Percentiles rank a stretch among this genome's conserved stretches.
Evolutionary conservation across 2,329 filamentous ascomycete genomes (phyloP).

Genomic region (Verticillium zaregamsianum): DNA sequence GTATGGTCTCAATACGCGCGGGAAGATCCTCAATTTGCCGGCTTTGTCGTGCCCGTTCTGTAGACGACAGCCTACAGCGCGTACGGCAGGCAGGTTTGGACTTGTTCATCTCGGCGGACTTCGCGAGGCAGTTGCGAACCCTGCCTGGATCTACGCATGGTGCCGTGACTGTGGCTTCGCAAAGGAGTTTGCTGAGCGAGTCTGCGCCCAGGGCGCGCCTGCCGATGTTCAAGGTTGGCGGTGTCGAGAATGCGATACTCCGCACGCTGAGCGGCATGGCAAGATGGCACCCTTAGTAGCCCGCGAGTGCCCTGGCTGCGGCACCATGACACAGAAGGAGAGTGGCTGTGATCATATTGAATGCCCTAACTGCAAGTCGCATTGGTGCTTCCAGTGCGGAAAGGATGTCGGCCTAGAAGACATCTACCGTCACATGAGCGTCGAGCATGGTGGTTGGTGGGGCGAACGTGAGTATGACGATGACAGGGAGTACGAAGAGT

Average conservation of each 20-base stretch:
- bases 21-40: constrained; percentile 40
- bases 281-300: constrained; percentile 8
- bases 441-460: constrained; percentile 23
- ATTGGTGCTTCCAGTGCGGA: constrained; percentile 39
- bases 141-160: constrained; percentile 43
- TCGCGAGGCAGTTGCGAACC: constrained; percentile 30
- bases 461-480: background rate
- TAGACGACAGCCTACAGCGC: constrained; percentile 34
- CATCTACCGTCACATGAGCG: constrained; percentile 34
- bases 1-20: constrained; percentile 41
- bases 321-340: constrained; percentile 28
- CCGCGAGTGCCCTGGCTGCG: constrained; percentile 31
- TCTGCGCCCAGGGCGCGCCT: constrained; percentile 36
- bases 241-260: constrained; percentile 33
- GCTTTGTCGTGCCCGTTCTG: constrained; percentile 48
- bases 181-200: constrained; percentile 34
- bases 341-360: constrained; percentile 35
- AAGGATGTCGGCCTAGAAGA: constrained; percentile 12
- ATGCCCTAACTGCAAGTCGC: constrained; percentile 21
- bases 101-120: constrained; percentile 33
- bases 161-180: constrained; percentile 39
- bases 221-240: constrained; percentile 31
- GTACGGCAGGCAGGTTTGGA: constrained; percentile 28
- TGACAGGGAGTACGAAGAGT: background rate
- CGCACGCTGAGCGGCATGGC: constrained; percentile 8